These are phyloP conservation scores for Microstegium vimineum DNA, from an alignment of 176 grass and related monocot genomes.

Conservation along the genomic window DNA sequence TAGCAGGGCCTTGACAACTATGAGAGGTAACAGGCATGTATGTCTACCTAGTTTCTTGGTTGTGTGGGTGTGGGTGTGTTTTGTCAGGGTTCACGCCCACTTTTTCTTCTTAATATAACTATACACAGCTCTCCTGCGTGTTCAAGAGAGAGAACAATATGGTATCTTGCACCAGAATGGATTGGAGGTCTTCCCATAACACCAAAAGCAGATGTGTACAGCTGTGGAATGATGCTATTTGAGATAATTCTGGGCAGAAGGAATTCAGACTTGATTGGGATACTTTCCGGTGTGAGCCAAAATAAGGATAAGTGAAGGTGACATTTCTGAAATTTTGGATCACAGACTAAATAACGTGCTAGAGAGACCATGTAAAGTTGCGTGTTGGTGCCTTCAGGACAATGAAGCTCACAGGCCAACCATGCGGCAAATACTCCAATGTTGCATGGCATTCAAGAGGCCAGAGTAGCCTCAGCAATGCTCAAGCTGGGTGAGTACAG, in stretches of 20 bases:
- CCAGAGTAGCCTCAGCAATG: background rate
- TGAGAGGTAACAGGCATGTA: background rate
- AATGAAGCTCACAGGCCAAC: conserved; percentile 28
- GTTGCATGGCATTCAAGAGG: conserved; percentile 17
- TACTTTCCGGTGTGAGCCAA: conserved; percentile 28
- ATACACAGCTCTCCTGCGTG: too few relatives aligned
- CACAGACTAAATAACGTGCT: background rate
- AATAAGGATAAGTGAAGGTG: background rate
- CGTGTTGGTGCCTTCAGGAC: conserved; percentile 34
- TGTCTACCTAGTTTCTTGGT: too few relatives aligned
- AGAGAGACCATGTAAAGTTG: conserved; percentile 38
- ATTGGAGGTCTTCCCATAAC: conserved; percentile 21
- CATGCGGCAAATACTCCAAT: conserved; percentile 23
- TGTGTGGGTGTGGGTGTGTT: too few relatives aligned
- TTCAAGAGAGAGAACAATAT: conserved; percentile 1
- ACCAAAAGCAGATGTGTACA: conserved; percentile 38
- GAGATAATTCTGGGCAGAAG: conserved; percentile 30
- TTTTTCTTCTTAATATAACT: too few relatives aligned
- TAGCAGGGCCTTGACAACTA: conserved; percentile 38
- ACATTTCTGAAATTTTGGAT: conserved; percentile 8
- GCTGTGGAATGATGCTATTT: conserved; percentile 44
- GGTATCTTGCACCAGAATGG: conserved; percentile 44
- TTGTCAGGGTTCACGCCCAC: too few relatives aligned
- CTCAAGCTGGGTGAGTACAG: background rate
- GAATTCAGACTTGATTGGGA: background rate